Evolutionary conservation across 345 rosid species (phyloP).

Genomic region (Dipteronia sinensis): DNA sequence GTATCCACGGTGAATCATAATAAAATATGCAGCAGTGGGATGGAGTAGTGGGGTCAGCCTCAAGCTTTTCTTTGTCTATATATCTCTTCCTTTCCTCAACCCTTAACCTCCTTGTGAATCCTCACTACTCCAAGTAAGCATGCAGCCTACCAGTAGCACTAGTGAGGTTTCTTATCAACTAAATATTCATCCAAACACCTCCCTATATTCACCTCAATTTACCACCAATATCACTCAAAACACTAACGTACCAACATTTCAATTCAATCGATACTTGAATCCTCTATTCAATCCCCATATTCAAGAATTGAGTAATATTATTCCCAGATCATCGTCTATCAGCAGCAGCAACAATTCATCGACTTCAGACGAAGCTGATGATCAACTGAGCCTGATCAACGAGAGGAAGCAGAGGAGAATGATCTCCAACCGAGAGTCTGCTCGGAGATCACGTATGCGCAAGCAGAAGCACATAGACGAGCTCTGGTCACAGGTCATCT

Average conservation of each 20-base stretch:
- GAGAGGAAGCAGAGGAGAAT: conserved; percentile 93
- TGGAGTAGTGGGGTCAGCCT: conserved; percentile 41
- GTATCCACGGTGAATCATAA: too few species aligned
- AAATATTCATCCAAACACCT: conserved; percentile 28
- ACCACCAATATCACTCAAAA: conserved; percentile 29
- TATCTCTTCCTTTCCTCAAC: conserved; percentile 37
- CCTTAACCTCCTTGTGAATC: conserved; percentile 25
- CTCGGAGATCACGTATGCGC: conserved; percentile 92
- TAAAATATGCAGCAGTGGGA: too few species aligned
- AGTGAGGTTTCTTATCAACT: conserved; percentile 48
- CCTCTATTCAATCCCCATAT: conserved; percentile 32
- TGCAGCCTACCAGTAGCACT: conserved; percentile 20
- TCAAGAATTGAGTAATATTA: conserved; percentile 30
- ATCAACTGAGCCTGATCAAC: conserved; percentile 58
- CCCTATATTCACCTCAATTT: conserved; percentile 48
- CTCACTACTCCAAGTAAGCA: conserved; percentile 41
- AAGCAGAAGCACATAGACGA: conserved; percentile 96
- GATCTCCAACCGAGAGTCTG: conserved; percentile 95
- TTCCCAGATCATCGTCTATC: conserved; percentile 37
- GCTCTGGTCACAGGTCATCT: conserved; percentile 83
- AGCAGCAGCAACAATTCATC: conserved; percentile 73
- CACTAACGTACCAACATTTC: conserved; percentile 34
- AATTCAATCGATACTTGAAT: conserved; percentile 33
- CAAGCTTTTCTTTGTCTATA: conserved; percentile 49
- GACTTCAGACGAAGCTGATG: conserved; percentile 83